phyloP scores from a whole-genome alignment of 805 yeast species.

The Kazachstania viticola region DNA sequence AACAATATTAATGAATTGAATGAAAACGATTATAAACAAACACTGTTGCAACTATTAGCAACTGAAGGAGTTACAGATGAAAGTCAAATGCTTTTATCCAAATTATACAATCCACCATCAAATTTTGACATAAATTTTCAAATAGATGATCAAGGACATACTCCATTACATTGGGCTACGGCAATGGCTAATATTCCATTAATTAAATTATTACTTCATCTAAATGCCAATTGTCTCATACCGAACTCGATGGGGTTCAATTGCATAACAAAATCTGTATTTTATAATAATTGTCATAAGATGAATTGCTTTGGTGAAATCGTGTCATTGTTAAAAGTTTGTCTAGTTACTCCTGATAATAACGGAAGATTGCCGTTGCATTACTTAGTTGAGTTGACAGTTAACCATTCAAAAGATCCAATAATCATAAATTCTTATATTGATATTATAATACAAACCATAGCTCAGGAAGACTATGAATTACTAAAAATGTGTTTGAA shows the following conservation, averaged over 20 bases:
- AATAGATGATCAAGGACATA: slow-evolving; percentile 72
- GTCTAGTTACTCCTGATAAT: slow-evolving; percentile 60
- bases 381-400: slow-evolving; percentile 45
- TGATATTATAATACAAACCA: slow-evolving; percentile 34
- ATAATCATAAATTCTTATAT: slow-evolving; percentile 46
- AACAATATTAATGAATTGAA: not conserved
- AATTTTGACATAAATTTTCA: slow-evolving; percentile 55
- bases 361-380: slow-evolving; percentile 67
- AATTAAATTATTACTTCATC: slow-evolving; percentile 39
- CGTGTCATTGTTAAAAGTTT: slow-evolving; percentile 47
- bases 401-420: slow-evolving; percentile 36
- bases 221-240: slow-evolving; percentile 49
- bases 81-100: slow-evolving; percentile 22
- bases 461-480: slow-evolving; percentile 30
- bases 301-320: slow-evolving; percentile 47
- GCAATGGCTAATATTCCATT: slow-evolving; percentile 61
- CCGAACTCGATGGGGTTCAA: slow-evolving; percentile 52
- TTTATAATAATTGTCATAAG: slow-evolving; percentile 64
- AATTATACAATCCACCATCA: slow-evolving; percentile 45
- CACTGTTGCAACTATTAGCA: slow-evolving; percentile 23
- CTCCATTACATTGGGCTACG: slow-evolving; percentile 78
- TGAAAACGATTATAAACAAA: slow-evolving; percentile 20
- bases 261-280: slow-evolving; percentile 54
- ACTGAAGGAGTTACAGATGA: slow-evolving; percentile 22
- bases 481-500: slow-evolving; percentile 50